phyloP scores from a whole-genome alignment of 495 filamentous ascomycete species.

The Lentithecium fluviatile region DNA sequence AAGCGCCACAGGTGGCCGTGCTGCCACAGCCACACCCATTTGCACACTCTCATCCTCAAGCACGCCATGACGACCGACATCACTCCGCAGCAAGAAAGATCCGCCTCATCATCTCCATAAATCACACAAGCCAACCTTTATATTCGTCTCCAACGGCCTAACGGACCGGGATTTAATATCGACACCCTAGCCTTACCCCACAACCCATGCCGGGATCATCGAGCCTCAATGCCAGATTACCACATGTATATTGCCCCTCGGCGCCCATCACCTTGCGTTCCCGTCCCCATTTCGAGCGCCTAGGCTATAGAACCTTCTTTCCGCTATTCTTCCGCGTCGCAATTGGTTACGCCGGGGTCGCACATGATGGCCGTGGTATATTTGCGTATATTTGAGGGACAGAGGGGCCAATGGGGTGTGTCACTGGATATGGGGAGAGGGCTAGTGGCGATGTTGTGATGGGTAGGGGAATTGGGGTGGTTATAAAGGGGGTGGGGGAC shows the following conservation, averaged over 20 bases:
- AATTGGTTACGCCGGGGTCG: constrained; percentile 18
- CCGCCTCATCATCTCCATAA: too few relatives aligned
- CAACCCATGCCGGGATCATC: background rate
- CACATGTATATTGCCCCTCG: constrained; percentile 23
- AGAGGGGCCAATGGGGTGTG: background rate
- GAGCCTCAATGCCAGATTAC: constrained; percentile 25
- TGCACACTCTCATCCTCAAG: too few relatives aligned
- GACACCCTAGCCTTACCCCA: constrained; percentile 6
- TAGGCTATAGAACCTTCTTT: constrained; percentile 30
- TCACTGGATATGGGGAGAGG: background rate
- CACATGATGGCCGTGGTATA: constrained; percentile 8
- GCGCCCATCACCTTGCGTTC: constrained; percentile 22
- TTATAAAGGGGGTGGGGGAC: background rate
- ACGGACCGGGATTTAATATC: constrained; percentile 15
- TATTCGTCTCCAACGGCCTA: constrained; percentile 16
- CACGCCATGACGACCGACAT: too few relatives aligned
- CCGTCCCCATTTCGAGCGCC: constrained; percentile 13
- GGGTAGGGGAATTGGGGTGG: too few relatives aligned
- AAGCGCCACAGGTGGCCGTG: too few relatives aligned
- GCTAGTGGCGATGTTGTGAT: background rate
- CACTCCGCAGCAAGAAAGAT: too few relatives aligned
- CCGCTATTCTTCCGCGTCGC: constrained; percentile 14
- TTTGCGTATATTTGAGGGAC: constrained; percentile 11
- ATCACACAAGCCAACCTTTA: constrained; percentile 1
- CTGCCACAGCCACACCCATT: too few relatives aligned